Percentiles rank a stretch among this genome's conserved stretches.
Evolutionary conservation across 2,329 filamentous ascomycete genomes (phyloP).

Genomic region (Penicillium brasilianum): DNA sequence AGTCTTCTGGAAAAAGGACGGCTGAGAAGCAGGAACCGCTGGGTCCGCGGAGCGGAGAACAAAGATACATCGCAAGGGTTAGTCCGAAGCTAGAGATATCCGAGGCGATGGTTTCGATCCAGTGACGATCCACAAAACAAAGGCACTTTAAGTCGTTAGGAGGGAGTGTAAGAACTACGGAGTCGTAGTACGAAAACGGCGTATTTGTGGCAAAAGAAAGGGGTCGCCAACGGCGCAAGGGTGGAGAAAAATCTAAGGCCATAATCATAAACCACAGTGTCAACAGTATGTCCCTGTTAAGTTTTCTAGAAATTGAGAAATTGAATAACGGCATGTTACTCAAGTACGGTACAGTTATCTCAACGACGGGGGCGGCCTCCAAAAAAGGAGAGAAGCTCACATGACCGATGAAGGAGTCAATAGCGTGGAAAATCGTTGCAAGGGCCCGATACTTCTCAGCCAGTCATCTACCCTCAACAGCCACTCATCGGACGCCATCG

Average conservation of each 20-base stretch:
- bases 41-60: not conserved
- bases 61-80: not conserved
- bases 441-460: slow-evolving; percentile 10
- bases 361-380: not conserved
- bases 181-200: not conserved
- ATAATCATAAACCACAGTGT: not conserved
- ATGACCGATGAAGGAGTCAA: slow-evolving; percentile 29
- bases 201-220: not conserved
- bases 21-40: slow-evolving; percentile 1
- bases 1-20: slow-evolving; percentile 2
- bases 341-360: too few species aligned
- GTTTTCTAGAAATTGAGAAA: not conserved
- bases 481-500: slow-evolving; percentile 1
- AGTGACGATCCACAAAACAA: not conserved
- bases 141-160: not conserved
- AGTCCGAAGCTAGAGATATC: not conserved
- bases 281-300: not conserved
- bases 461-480: not conserved
- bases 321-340: not conserved
- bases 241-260: not conserved
- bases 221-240: slow-evolving; percentile 1
- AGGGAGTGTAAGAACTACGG: not conserved
- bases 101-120: not conserved
- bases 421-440: slow-evolving; percentile 30
- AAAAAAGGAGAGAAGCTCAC: slow-evolving; percentile 22